Evolutionary conservation across 2,329 filamentous ascomycete genomes (phyloP).

Genomic region (Calcarisporium arbuscula): DNA sequence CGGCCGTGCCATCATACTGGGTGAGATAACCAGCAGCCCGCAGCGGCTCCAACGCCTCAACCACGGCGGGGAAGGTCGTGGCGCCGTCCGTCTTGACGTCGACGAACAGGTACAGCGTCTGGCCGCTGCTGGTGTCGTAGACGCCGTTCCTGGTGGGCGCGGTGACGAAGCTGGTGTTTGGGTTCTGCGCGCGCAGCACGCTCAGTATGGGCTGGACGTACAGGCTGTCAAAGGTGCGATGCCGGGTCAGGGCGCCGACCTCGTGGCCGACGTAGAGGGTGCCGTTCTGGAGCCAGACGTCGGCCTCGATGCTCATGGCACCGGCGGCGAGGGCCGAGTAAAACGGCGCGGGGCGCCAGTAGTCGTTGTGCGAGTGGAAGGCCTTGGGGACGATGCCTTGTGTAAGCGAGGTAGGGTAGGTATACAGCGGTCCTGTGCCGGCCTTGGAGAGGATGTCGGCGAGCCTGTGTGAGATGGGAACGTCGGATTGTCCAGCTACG

Average conservation of each 20-base stretch:
- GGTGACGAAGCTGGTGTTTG: constrained; percentile 3
- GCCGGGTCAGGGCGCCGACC: constrained; percentile 37
- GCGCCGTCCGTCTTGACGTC: constrained; percentile 53
- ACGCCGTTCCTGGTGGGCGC: constrained; percentile 47
- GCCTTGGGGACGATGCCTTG: constrained; percentile 47
- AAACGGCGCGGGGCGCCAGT: constrained; percentile 56
- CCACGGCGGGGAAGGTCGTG: constrained; percentile 19
- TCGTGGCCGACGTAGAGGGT: constrained; percentile 59
- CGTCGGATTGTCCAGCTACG: no score
- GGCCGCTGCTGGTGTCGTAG: constrained; percentile 44
- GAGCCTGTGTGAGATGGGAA: no score
- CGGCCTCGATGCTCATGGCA: constrained; percentile 59
- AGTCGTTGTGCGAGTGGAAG: constrained; percentile 65
- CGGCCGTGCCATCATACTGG: constrained; percentile 39
- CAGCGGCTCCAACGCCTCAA: constrained; percentile 44
- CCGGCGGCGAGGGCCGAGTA: constrained; percentile 54
- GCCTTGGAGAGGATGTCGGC: no score
- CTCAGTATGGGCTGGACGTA: constrained; percentile 59
- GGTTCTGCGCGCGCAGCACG: constrained; percentile 40
- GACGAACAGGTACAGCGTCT: constrained; percentile 55
- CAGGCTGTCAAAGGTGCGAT: constrained; percentile 48
- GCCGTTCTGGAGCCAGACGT: constrained; percentile 55
- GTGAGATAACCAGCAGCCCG: constrained; percentile 50
- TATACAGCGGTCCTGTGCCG: no score
- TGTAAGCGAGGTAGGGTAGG: no score